Conservation (phyloP, 2,329 filamentous ascomycete species). For the Fusarium udum region DNA sequence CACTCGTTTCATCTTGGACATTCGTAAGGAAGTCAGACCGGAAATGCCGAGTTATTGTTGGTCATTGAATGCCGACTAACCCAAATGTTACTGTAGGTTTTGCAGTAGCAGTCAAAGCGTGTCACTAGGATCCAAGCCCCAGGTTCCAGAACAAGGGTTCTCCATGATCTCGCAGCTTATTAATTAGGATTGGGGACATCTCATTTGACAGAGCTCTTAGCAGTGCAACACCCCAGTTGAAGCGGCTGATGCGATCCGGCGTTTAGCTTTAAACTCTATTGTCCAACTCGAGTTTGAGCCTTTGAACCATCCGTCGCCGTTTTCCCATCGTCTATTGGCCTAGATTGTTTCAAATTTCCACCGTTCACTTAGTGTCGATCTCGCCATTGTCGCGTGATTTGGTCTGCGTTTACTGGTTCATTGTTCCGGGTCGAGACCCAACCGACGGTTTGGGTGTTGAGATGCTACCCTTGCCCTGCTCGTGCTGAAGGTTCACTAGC, state of each 20-base stretch:
- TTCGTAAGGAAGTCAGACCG: background rate
- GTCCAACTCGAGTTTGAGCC: background rate
- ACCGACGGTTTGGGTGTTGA: background rate
- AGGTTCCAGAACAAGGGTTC: background rate
- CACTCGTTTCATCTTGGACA: background rate
- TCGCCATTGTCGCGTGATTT: background rate
- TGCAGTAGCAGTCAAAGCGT: background rate
- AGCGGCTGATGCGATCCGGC: background rate
- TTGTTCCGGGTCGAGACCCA: background rate
- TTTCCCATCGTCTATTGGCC: background rate
- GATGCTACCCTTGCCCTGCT: background rate
- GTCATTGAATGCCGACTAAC: background rate
- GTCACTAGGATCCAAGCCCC: background rate
- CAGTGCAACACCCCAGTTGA: background rate
- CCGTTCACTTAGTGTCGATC: background rate
- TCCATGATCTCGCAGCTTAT: background rate
- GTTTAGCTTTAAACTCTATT: conserved; percentile 16
- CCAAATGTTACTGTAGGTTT: background rate
- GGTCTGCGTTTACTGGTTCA: background rate
- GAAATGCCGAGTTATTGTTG: background rate
- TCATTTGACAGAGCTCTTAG: background rate
- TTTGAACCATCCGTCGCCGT: background rate
- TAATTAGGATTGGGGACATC: background rate
- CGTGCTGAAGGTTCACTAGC: background rate
- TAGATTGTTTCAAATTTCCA: background rate